phyloP scores from a whole-genome alignment of 1,284 basidiomycete species.

The Amylostereum areolatum region DNA sequence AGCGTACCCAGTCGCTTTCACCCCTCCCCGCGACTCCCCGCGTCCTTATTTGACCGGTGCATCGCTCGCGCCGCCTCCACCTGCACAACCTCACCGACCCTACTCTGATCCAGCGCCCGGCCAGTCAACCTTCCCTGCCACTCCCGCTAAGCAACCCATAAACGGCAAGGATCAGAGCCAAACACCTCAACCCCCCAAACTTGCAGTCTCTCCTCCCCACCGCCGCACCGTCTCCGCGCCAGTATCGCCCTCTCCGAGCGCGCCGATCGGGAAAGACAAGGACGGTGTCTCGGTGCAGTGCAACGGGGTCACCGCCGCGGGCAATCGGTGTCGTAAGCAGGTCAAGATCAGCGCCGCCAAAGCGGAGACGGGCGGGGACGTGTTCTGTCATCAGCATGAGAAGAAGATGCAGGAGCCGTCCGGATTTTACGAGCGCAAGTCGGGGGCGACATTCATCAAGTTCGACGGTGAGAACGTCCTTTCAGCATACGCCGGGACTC shows the following conservation, averaged over 20 bases:
- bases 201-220: conserved; percentile 13
- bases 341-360: conserved; percentile 47
- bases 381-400: conserved; percentile 64
- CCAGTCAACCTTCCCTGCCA: conserved; percentile 13
- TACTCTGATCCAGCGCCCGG: conserved; percentile 14
- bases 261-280: conserved; percentile 17
- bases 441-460: conserved; percentile 37
- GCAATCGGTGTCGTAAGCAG: conserved; percentile 54
- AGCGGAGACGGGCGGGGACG: conserved; percentile 28
- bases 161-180: conserved; percentile 1
- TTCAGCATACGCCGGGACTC: background rate
- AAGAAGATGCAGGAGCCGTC: conserved; percentile 46
- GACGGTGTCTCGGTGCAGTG: conserved; percentile 41
- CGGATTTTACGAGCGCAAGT: conserved; percentile 47
- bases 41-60: background rate
- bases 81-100: conserved; percentile 19
- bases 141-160: background rate
- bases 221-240: conserved; percentile 9
- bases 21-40: background rate
- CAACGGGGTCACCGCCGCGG: conserved; percentile 57
- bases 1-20: conserved; percentile 3
- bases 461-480: conserved; percentile 41
- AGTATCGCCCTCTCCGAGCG: conserved; percentile 13
- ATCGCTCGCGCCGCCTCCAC: conserved; percentile 3
- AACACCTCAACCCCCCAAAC: conserved; percentile 8